These are phyloP conservation scores for Solanum etuberosum DNA, from an alignment of 257 asterid genomes.

Conservation along the genomic window DNA sequence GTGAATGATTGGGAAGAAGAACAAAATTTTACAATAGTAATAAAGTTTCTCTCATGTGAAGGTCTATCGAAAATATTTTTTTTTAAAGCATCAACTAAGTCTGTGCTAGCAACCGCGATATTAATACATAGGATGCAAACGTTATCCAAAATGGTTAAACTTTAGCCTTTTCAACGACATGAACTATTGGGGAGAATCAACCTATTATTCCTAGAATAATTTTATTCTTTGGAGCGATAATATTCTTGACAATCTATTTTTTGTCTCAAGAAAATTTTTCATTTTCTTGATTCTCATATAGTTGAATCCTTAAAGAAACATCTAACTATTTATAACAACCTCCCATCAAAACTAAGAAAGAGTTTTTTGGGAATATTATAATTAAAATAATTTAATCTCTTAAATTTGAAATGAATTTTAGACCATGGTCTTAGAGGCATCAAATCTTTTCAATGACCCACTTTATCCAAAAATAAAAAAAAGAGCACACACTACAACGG, in stretches of 20 bases:
- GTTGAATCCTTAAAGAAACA: background rate
- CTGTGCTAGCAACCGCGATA: background rate
- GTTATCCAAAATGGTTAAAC: too few species aligned
- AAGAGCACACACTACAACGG: background rate
- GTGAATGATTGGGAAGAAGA: background rate
- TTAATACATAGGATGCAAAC: background rate
- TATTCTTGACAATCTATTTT: background rate
- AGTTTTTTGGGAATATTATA: too few species aligned
- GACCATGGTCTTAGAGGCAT: background rate
- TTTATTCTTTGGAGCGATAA: fast-evolving
- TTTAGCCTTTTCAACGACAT: background rate
- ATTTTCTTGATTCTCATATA: background rate
- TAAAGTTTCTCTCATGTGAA: fast-evolving
- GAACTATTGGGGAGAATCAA: background rate
- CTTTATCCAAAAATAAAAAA: background rate
- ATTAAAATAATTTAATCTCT: background rate
- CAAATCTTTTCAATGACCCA: background rate
- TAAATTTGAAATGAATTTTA: background rate
- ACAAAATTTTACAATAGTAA: background rate
- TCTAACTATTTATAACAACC: background rate
- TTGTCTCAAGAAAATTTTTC: fast-evolving
- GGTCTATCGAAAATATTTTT: background rate
- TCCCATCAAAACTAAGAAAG: fast-evolving
- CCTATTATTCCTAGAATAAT: background rate
- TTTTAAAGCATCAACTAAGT: background rate